Evolutionary conservation across 2,329 filamentous ascomycete genomes (phyloP), one percentile per base, ranked within the genome.

Genomic region (Huntiella moniliformis): DNA sequence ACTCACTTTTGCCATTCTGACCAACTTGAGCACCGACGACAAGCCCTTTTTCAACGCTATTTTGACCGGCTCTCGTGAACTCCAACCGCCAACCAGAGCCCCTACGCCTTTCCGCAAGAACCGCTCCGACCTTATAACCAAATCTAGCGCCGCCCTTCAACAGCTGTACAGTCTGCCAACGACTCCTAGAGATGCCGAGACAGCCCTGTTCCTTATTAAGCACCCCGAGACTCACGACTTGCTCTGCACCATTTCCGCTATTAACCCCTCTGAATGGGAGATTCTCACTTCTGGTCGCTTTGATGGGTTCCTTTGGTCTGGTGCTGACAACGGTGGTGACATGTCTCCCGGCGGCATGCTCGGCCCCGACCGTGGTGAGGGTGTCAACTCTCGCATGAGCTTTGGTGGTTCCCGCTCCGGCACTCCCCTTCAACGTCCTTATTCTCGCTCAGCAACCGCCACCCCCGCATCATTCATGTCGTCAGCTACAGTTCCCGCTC

Each of bases 241-340:
- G 31, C 74, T 96, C 3, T 78, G 84, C 36, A 94, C 88, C 0
- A 70, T 95, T 42, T 79, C 82, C 33, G 84, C 87, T 44, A 91
- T 96, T 54, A 91, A 81, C 57, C 74, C 78, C 40, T 82, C 83
- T n/a, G 88, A 96, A 61, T 96, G 88, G 88, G 88, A 95, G 51
- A 93, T 96, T 46, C 69, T 96, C 10, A 84, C 81, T 4, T 95
- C 88, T 0, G 88, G 88, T 22, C 81, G 88, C 22, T 96, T 96
- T 55, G 87, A 95, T 57, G 88, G 88, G 3, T 96, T 96, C 62
- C 69, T 95, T 15, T 93, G 88, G 76, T 93, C 85, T 38, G 88
- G 88, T 16, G 85, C 84, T 5, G 87, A 95, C 45, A 58, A 54
- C n/a, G 70, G 73, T 18, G 67, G 68, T 37, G 56, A 48, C 60